Conservation (phyloP, 805 yeast genomes). For the Nakazawaea anatomiae region DNA sequence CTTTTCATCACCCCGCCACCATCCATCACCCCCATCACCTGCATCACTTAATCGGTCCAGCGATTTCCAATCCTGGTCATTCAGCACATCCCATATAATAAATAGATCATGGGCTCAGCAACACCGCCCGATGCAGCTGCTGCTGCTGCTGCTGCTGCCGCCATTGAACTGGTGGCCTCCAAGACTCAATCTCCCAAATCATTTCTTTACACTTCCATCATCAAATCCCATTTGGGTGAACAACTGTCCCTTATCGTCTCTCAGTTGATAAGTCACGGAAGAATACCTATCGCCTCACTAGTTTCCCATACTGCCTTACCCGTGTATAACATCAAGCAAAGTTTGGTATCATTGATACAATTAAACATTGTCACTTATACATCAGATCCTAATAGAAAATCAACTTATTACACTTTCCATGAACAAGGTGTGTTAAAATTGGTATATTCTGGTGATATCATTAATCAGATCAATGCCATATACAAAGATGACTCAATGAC, state of each 20-base stretch:
- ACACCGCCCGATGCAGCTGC: not conserved
- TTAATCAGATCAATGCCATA: constrained; percentile 41
- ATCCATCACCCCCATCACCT: too few species aligned
- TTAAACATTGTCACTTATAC: constrained; percentile 69
- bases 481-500: constrained; percentile 40
- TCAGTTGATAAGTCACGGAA: constrained; percentile 59
- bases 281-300: constrained; percentile 54
- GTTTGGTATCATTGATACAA: constrained; percentile 74
- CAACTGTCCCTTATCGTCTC: constrained; percentile 62
- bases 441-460: constrained; percentile 73
- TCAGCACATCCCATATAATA: too few species aligned
- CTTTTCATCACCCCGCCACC: too few species aligned
- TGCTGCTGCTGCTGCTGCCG: not conserved
- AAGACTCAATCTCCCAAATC: constrained; percentile 58
- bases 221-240: constrained; percentile 61
- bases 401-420: constrained; percentile 50
- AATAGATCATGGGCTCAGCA: not conserved
- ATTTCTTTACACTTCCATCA: constrained; percentile 48
- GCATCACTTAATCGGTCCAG: too few species aligned
- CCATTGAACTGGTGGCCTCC: constrained; percentile 15
- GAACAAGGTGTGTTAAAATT: constrained; percentile 59
- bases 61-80: too few species aligned
- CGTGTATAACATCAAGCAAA: constrained; percentile 46
- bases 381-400: constrained; percentile 32
- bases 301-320: constrained; percentile 41